A percentile compares a stretch with the other conserved stretches of the same genome.
phyloP scores from a whole-genome alignment of 1,284 basidiomycete species.

The Xerocomus amazonicus region DNA sequence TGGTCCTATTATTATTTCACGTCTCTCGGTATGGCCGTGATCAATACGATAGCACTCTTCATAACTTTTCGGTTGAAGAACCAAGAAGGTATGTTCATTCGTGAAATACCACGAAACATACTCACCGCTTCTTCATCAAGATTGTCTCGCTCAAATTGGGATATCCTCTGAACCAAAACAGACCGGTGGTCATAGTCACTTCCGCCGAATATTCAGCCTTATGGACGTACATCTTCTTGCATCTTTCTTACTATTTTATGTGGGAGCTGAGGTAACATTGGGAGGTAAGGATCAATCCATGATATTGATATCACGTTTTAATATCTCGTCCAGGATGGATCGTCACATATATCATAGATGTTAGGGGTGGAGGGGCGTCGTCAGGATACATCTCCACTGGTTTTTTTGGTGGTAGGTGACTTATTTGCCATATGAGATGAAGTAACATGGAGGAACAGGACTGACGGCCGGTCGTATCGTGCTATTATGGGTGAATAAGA shows the following conservation, averaged over 20 bases:
- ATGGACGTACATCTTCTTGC: constrained; percentile 49
- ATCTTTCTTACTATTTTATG: constrained; percentile 50
- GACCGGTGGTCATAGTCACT: constrained; percentile 35
- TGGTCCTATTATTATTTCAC: constrained; percentile 66
- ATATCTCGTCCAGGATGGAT: constrained; percentile 38
- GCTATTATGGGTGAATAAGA: constrained; percentile 26
- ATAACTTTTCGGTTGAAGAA: constrained; percentile 50
- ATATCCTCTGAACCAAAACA: constrained; percentile 23
- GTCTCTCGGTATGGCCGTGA: constrained; percentile 53
- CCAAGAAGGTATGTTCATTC: constrained; percentile 43
- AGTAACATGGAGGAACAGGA: constrained; percentile 11
- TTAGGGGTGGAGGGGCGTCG: constrained; percentile 42
- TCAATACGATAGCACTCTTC: constrained; percentile 42
- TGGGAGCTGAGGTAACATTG: constrained; percentile 55
- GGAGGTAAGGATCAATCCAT: constrained; percentile 33
- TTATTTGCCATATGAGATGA: background rate
- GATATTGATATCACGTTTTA: background rate
- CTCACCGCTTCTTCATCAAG: constrained; percentile 6
- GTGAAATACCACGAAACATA: background rate
- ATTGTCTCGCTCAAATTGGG: constrained; percentile 33
- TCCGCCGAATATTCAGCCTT: constrained; percentile 42
- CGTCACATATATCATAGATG: constrained; percentile 44
- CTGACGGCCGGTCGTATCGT: constrained; percentile 27
- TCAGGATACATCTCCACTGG: constrained; percentile 48
- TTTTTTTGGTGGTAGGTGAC: constrained; percentile 41